These are phyloP conservation scores for Trypethelium eluteriae DNA, from an alignment of 495 filamentous ascomycete genomes.

Conservation along the genomic window DNA sequence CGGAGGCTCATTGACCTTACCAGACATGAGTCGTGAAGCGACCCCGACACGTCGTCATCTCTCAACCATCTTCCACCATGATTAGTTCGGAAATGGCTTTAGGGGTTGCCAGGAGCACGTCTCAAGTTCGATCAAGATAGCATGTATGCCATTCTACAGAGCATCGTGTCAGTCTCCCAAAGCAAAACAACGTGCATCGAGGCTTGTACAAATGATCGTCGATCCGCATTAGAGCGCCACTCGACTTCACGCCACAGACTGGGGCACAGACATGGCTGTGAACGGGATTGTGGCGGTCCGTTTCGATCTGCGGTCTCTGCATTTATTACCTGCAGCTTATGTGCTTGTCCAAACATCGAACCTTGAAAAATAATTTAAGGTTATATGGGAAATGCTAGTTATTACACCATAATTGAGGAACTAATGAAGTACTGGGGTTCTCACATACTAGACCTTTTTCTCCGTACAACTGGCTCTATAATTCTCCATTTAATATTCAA, in stretches of 20 bases:
- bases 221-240: not conserved
- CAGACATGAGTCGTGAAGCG: not conserved
- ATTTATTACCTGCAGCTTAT: not conserved
- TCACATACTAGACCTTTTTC: too few relatives aligned
- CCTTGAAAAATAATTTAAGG: too few relatives aligned
- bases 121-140: too few relatives aligned
- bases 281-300: constrained; percentile 2
- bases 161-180: too few relatives aligned
- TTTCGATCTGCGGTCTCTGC: not conserved
- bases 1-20: not conserved
- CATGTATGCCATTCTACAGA: too few relatives aligned
- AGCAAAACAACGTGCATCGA: too few relatives aligned
- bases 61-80: not conserved
- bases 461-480: too few relatives aligned
- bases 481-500: too few relatives aligned
- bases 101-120: not conserved
- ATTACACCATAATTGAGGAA: too few relatives aligned
- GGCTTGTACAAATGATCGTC: not conserved
- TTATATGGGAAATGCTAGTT: too few relatives aligned
- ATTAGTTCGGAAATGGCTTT: not conserved
- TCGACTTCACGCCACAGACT: not conserved
- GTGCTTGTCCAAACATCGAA: too few relatives aligned
- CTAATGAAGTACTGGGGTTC: too few relatives aligned
- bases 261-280: not conserved
- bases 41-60: not conserved